Base-by-base conservation (phyloP, 192 early-diverging fungal genomes). In the Coemansia sp. region DNA sequence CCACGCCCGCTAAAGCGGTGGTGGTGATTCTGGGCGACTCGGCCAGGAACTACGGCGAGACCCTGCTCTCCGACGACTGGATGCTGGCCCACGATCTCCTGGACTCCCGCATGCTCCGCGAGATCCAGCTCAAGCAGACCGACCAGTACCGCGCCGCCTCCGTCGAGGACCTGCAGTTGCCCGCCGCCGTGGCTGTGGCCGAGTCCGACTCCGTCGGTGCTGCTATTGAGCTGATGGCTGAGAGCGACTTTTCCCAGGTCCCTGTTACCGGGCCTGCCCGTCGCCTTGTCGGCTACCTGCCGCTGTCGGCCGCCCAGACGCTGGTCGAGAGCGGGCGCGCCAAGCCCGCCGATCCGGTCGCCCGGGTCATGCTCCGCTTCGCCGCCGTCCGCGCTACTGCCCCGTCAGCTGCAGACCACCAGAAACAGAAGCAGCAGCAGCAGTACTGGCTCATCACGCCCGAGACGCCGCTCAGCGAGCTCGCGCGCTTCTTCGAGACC, bases 241-340 rank as follows among this genome's bases (percentile, higher is more conserved):
- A 90, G 38, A 80, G 92, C 32, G 92, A 95, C 58, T 95, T 89
- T 76, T 95, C 94, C n/a, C 94, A 95, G 74, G 67, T 95, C 50
- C 94, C 92, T 0, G 92, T 94, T 3, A 82, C 92, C 39, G 83
- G 86, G 64, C 61, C 83, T 0, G 82, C 87, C 63, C 84, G 89
- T 32, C 89, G 91, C 38, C 76, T 94, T 21, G 74, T 92, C 44
- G 94, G 94, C 0, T 92, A 91, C 65, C 78, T 95, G 61, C 91
- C 92, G 5, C 75, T 91, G 38, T 78, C 87, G 4, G 77, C 88
- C 0, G 72, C 89, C 45, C 87, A 91, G 63, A 73, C 85, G 37
- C 70, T 81, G 32, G 26, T 92, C 18, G 86, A 88, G 32, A 81
- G 81, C 42, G 85, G 84, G 11, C 64, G 64, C 2, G 86, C 86